phyloP scores from a whole-genome alignment of 2,329 filamentous ascomycete species.

The Colletotrichum agaves region DNA sequence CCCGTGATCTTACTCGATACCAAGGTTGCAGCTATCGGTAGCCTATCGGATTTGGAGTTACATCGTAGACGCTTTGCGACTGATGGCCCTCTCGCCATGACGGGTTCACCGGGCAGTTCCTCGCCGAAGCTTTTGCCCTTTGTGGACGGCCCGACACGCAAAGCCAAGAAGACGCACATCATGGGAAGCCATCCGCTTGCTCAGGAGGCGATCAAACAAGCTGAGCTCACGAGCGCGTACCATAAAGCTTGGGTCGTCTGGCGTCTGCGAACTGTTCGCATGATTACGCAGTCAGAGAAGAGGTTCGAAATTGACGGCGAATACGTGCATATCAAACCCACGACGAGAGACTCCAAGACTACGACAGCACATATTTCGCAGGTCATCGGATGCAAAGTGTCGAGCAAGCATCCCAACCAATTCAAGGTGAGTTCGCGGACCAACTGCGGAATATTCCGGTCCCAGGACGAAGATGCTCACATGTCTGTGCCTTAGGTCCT shows the following conservation, averaged over 20 bases:
- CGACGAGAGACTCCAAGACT: slow-evolving; percentile 74
- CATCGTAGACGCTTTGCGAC: slow-evolving; percentile 79
- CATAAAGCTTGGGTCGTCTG: slow-evolving; percentile 84
- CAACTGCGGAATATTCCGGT: neutral
- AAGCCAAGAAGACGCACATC: slow-evolving; percentile 62
- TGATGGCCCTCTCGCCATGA: slow-evolving; percentile 76
- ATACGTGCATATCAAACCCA: slow-evolving; percentile 86
- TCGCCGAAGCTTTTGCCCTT: slow-evolving; percentile 73
- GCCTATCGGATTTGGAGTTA: slow-evolving; percentile 79
- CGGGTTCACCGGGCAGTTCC: slow-evolving; percentile 74
- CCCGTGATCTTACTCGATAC: slow-evolving; percentile 81
- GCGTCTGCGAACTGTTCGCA: slow-evolving; percentile 84
- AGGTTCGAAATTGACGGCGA: slow-evolving; percentile 85
- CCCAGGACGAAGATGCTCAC: slow-evolving; percentile 7
- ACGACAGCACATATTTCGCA: slow-evolving; percentile 86
- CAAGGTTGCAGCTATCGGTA: slow-evolving; percentile 81
- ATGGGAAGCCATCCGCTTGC: slow-evolving; percentile 74
- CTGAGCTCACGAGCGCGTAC: slow-evolving; percentile 65
- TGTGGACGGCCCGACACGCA: slow-evolving; percentile 57
- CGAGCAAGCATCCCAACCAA: slow-evolving; percentile 81
- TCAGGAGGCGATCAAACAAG: slow-evolving; percentile 69
- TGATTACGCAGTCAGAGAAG: slow-evolving; percentile 79
- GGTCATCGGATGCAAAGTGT: slow-evolving; percentile 84
- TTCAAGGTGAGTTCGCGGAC: slow-evolving; percentile 70
- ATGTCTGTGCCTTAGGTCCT: slow-evolving; percentile 59